Conservation (phyloP, 1,284 basidiomycete genomes). For the Megacollybia platyphylla region DNA sequence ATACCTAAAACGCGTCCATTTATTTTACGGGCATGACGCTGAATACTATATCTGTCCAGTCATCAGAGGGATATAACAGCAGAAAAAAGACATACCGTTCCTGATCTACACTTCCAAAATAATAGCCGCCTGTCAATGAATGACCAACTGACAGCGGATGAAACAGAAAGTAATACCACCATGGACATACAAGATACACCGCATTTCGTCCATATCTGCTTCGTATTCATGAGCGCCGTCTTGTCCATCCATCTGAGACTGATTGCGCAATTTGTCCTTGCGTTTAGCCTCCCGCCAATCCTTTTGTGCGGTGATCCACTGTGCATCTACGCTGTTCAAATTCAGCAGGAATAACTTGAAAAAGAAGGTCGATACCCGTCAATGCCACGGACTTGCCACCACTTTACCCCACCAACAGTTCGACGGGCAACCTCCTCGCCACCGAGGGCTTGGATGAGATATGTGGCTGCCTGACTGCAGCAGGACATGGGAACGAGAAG, state of each 20-base stretch:
- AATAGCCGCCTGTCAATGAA: conserved; percentile 51
- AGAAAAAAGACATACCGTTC: conserved; percentile 33
- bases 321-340: conserved; percentile 57
- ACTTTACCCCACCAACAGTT: conserved; percentile 82
- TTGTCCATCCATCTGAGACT: conserved; percentile 14
- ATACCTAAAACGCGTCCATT: conserved; percentile 75
- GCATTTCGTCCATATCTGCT: conserved; percentile 73
- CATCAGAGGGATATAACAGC: conserved; percentile 6
- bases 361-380: conserved; percentile 36
- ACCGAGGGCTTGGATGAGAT: conserved; percentile 75
- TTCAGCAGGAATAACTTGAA: neutral
- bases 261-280: conserved; percentile 33
- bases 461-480: conserved; percentile 69
- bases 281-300: conserved; percentile 56
- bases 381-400: conserved; percentile 91
- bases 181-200: conserved; percentile 79
- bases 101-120: conserved; percentile 72
- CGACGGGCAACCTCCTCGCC: conserved; percentile 66
- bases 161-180: conserved; percentile 37
- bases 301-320: conserved; percentile 80
- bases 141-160: conserved; percentile 1
- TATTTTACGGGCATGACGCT: conserved; percentile 82
- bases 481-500: conserved; percentile 63
- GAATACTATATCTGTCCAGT: conserved; percentile 57
- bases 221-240: conserved; percentile 25